Evolutionary conservation across 768 basidiomycete genomes (phyloP).

Genomic region (Lactifluus hygrophoroides): DNA sequence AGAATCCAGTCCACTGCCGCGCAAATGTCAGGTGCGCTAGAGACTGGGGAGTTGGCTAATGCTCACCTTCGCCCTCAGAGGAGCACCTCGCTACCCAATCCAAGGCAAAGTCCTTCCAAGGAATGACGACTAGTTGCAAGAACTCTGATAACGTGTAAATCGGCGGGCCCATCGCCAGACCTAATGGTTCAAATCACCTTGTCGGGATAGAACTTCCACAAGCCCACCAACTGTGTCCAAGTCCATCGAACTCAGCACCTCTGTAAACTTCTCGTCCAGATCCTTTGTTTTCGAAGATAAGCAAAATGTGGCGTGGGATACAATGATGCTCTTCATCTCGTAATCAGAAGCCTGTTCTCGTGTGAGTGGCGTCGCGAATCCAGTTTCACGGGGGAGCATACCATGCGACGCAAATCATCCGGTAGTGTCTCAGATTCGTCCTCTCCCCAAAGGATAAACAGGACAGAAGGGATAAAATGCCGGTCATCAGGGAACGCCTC

Average conservation of each 20-base stretch:
- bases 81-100: conserved; percentile 21
- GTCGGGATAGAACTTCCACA: conserved; percentile 37
- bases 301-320: conserved; percentile 36
- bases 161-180: neutral
- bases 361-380: neutral
- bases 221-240: conserved; percentile 54
- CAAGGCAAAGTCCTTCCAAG: conserved; percentile 14
- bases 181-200: conserved; percentile 30
- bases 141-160: neutral
- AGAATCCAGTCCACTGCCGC: conserved; percentile 49
- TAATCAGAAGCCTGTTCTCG: conserved; percentile 40
- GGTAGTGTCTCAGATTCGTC: conserved; percentile 31
- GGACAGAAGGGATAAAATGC: conserved; percentile 53
- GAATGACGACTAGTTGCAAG: conserved; percentile 2
- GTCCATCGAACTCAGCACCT: conserved; percentile 32
- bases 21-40: neutral
- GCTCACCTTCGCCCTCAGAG: conserved; percentile 41
- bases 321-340: conserved; percentile 34
- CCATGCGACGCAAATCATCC: conserved; percentile 55
- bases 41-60: neutral
- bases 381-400: conserved; percentile 25
- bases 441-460: conserved; percentile 55
- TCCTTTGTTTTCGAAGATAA: conserved; percentile 47
- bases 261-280: conserved; percentile 46
- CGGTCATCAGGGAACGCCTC: conserved; percentile 43